Percentiles rank a stretch among this genome's conserved stretches.
phyloP scores from a whole-genome alignment of 257 asterid species.

The Thymus mandschuricus region DNA sequence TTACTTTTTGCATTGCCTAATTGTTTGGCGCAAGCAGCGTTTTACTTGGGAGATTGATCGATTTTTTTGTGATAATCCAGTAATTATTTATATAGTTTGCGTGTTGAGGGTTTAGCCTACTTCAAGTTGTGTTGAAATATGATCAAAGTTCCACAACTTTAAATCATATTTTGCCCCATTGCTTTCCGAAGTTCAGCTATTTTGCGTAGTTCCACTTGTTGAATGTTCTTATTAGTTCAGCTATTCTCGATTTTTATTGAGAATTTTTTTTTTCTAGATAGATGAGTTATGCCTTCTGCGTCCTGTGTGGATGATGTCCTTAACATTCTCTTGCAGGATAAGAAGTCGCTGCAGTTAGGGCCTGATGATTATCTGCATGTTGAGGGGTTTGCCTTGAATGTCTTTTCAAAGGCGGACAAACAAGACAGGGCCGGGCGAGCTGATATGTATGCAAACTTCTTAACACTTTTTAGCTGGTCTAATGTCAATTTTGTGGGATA shows the following conservation, averaged over 20 bases:
- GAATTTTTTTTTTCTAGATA: not conserved
- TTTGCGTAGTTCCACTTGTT: conserved; percentile 21
- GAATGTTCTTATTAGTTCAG: not conserved
- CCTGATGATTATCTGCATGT: conserved; percentile 84
- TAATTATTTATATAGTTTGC: not conserved
- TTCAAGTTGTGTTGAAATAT: not conserved
- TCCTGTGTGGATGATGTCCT: conserved; percentile 18
- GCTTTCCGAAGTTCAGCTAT: conserved; percentile 1
- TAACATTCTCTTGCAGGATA: conserved; percentile 58
- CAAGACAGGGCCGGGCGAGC: conserved; percentile 94
- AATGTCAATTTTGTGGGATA: conserved; percentile 10
- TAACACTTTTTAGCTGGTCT: conserved; percentile 16
- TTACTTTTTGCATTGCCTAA: not conserved
- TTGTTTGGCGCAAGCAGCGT: conserved; percentile 8
- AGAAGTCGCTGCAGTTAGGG: conserved; percentile 76
- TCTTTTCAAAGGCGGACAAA: conserved; percentile 91
- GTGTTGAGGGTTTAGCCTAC: not conserved
- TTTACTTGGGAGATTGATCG: not conserved
- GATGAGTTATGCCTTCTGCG: not conserved
- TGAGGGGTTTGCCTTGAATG: conserved; percentile 91
- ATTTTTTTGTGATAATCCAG: conserved; percentile 2
- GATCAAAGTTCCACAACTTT: not conserved
- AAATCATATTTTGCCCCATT: not conserved
- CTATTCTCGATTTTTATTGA: not conserved
- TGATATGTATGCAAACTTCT: conserved; percentile 61